Percentiles rank a stretch among this genome's conserved stretches.
phyloP scores from a whole-genome alignment of 2,329 filamentous ascomycete species.

The Pyrenophora seminiperda region DNA sequence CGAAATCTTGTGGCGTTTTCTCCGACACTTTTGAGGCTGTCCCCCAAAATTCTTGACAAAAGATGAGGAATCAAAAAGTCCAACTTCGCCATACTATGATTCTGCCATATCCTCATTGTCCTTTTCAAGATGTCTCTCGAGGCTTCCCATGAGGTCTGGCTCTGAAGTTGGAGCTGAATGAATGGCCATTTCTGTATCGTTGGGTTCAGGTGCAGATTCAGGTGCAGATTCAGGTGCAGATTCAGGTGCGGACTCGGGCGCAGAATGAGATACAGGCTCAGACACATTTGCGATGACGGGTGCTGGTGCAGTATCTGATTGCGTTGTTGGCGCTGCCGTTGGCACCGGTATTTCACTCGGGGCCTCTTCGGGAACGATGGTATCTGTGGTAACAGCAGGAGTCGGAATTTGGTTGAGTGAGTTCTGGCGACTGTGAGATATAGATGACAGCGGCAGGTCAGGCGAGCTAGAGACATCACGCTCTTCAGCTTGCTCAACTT shows the following conservation, averaged over 20 bases:
- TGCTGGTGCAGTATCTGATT: constrained; percentile 7
- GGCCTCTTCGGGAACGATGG: constrained; percentile 6
- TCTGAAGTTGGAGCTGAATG: constrained; percentile 37
- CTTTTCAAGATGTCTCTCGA: constrained; percentile 53
- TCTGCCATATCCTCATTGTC: constrained; percentile 30
- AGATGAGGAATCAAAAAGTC: background rate
- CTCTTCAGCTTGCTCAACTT: constrained; percentile 9
- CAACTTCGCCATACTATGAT: constrained; percentile 10
- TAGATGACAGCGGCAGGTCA: constrained; percentile 48
- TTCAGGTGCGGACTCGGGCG: background rate
- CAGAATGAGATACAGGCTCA: constrained; percentile 5
- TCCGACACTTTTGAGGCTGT: no score
- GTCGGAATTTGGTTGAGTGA: constrained; percentile 40
- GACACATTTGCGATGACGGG: background rate
- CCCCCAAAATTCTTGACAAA: no score
- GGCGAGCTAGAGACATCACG: constrained; percentile 50
- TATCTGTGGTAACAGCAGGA: constrained; percentile 17
- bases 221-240: background rate
- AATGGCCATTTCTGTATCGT: constrained; percentile 15
- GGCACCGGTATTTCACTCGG: constrained; percentile 10
- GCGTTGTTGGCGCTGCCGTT: constrained; percentile 5
- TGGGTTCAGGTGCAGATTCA: background rate
- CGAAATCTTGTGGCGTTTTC: no score
- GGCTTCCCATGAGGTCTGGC: constrained; percentile 54
- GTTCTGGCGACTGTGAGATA: constrained; percentile 47